Base-by-base conservation (phyloP, 2,329 filamentous ascomycete species). In the Claviceps paspali region DNA sequence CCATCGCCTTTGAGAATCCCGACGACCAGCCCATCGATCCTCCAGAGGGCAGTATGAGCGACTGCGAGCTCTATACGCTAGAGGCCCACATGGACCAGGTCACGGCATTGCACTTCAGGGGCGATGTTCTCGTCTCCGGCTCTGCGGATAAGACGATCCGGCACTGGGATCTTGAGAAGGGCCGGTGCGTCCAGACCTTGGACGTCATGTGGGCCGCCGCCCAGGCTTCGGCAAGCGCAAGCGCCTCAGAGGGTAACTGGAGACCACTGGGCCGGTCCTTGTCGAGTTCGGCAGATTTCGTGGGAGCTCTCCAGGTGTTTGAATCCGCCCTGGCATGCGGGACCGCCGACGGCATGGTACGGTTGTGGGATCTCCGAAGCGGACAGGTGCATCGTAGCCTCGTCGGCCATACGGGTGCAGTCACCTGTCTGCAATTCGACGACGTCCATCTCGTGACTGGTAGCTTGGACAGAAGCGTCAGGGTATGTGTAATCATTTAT, bases 201-300 rank as follows among this genome's bases (percentile, higher is more conserved):
- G 91, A 98, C 59, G 88, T 98, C 6, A 82, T 98, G 56, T 98
- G 91, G 91, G 91, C 91, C 8, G 87, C 91, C 4, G 87, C 91
- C 2, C 87, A 95, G 61, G 84, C 85, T 10, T 82, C 78, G 8
- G 75, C 78, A 28, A 78, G 73, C 5, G 68, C 83, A 38, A 70
- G 69, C 35, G 68, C 72, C 2, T 68, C 67, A 33, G 73, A 76
- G 38, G 64, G 64, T 35, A 60, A 63, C 42, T 96, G 87, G 87
- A 73, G 83, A 43, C 79, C 82, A 36, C 75, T 79, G 2, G 72
- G 69, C 12, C 76, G 82, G 35, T 56, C 77, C 12, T 46, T 53
- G 32, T 64, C 75, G 4, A 73, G 79, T 41, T 67, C 73, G 12
- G 86, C 88, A 1, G 85, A 95, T 57, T 98, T 96, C 57, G 85